A percentile compares a stretch with the other conserved stretches of the same genome.
Conservation (phyloP, 805 yeast genomes). For the Candida oleophila region DNA sequence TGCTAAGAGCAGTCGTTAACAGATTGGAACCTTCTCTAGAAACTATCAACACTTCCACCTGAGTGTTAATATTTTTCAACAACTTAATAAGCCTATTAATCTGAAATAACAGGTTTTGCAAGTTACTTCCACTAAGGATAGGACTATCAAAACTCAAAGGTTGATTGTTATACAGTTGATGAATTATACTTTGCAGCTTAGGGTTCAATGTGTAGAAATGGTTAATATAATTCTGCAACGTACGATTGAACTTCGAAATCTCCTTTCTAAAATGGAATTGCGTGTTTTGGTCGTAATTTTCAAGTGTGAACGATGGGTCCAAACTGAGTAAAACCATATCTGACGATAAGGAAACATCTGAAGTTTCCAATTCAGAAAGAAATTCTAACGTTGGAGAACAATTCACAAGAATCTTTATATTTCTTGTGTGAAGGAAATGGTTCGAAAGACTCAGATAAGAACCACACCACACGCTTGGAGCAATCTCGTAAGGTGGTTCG, state of each 20-base stretch:
- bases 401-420: constrained; percentile 38
- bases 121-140: constrained; percentile 33
- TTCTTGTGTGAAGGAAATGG: constrained; percentile 17
- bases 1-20: constrained; percentile 31
- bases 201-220: constrained; percentile 35
- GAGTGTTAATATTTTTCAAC: constrained; percentile 29
- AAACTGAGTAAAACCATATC: constrained; percentile 37
- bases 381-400: constrained; percentile 34
- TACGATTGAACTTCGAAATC: constrained; percentile 26
- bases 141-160: constrained; percentile 28
- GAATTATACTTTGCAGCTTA: constrained; percentile 24
- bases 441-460: constrained; percentile 14
- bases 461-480: constrained; percentile 31
- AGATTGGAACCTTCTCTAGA: constrained; percentile 27
- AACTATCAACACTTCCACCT: constrained; percentile 32
- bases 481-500: constrained; percentile 16
- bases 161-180: constrained; percentile 26
- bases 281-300: constrained; percentile 16
- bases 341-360: constrained; percentile 25
- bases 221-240: constrained; percentile 37
- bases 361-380: constrained; percentile 21
- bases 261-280: constrained; percentile 23
- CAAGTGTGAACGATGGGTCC: constrained; percentile 31
- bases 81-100: constrained; percentile 34
- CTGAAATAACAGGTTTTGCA: constrained; percentile 36